Base-by-base conservation (phyloP, 2,329 filamentous ascomycete genomes). In the Westerdykella sp. region DNA sequence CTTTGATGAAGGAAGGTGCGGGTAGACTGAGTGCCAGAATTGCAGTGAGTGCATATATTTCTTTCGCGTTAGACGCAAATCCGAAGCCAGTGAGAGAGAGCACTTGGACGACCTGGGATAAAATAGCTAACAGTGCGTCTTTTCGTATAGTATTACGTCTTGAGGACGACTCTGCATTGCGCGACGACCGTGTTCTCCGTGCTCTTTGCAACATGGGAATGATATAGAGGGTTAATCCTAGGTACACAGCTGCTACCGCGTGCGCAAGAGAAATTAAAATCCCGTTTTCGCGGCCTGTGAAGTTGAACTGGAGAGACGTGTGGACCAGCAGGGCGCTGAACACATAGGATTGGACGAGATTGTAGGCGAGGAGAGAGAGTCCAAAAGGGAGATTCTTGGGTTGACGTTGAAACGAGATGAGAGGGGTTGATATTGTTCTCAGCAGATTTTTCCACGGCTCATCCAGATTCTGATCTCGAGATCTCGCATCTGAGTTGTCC, bases 241-340 rank as follows among this genome's bases (percentile, higher is more conserved):
- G 41, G 22, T 50, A 50, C 1, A 34, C 5, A 6, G 47, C 37
- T 14, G 45, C 41, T 2, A 42, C 28, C 6, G 40, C 40, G 25
- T 45, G 42, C 7, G 45, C 47, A n/a, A 50, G 47, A 12, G 47
- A 32, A n/a, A 50, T 43, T 4, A 50, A 13, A 21, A 45, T 41
- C 11, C 47, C 47, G 18, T 50, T 47, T 31, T 50, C 43, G 6
- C 30, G 21, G 5, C 45, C 41, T 4, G 36, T 47, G 37, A 50
- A 50, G 10, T 40, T 40, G 32, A 50, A 47, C 30, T 32, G 36
- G 9, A 44, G 7, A 7, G 47, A 42, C 2, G 47, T 39, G 22
- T 50, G 38, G 6, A 50, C 39, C 1, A 50, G 34, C 2, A 50
- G 14, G 1, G 42, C 40, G 15, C 35, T 42, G 37, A 50, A 50